Evolutionary conservation across 2,329 filamentous ascomycete genomes (phyloP).

Genomic region (Tolypocladium cylindrosporum): DNA sequence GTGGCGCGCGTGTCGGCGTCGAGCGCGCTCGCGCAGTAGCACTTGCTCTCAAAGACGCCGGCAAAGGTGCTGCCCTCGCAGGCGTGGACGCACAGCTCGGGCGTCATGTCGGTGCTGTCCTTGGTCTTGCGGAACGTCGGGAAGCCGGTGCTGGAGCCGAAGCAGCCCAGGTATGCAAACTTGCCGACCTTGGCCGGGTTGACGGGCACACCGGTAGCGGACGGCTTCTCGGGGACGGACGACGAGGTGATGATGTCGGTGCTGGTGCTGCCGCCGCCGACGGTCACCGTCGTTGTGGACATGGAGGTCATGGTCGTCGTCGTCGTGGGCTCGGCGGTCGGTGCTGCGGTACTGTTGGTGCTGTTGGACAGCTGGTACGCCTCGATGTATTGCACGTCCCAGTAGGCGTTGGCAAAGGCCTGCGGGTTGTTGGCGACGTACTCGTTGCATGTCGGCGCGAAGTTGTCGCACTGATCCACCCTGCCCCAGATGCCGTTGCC

Average conservation of each 20-base stretch:
- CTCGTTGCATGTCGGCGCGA: slow-evolving; percentile 34
- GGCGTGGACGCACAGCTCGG: slow-evolving; percentile 24
- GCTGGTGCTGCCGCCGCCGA: not conserved
- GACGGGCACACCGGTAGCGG: slow-evolving; percentile 6
- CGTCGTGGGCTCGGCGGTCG: not conserved
- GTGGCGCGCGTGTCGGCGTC: slow-evolving; percentile 27
- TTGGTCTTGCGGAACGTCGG: slow-evolving; percentile 20
- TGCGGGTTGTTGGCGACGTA: slow-evolving; percentile 35
- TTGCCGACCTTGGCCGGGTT: slow-evolving; percentile 22
- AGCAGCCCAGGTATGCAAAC: slow-evolving; percentile 30
- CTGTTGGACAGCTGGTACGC: slow-evolving; percentile 23
- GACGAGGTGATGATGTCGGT: slow-evolving; percentile 1
- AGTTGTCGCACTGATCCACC: slow-evolving; percentile 24
- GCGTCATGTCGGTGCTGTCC: slow-evolving; percentile 26
- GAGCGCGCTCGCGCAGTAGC: slow-evolving; percentile 34
- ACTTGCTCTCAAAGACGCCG: slow-evolving; percentile 28
- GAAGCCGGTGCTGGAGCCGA: slow-evolving; percentile 26
- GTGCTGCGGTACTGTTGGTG: slow-evolving; percentile 1
- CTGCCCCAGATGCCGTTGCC: slow-evolving; percentile 40
- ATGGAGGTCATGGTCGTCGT: not conserved
- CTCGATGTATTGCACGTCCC: slow-evolving; percentile 48
- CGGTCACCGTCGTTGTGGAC: not conserved
- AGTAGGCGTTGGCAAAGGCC: slow-evolving; percentile 30
- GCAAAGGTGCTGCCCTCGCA: slow-evolving; percentile 27
- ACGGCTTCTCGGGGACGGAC: not conserved